These are phyloP conservation scores for Dendryphion nanum DNA, from an alignment of 2,329 filamentous ascomycete species.

Conservation along the genomic window DNA sequence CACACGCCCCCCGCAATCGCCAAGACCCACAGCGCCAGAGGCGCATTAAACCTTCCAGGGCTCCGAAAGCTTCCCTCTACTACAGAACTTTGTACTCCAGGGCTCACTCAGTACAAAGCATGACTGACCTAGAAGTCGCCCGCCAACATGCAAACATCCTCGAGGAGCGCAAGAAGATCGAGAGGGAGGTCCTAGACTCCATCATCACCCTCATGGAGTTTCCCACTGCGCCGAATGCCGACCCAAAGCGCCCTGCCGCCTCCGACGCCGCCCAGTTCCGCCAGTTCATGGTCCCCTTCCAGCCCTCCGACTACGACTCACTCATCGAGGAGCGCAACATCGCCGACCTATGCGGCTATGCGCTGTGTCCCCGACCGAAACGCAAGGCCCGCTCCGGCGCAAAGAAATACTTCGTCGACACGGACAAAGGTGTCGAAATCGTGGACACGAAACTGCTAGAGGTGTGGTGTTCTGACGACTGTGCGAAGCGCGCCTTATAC, in stretches of 20 bases:
- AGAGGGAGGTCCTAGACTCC: slow-evolving; percentile 69
- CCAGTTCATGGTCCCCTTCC: slow-evolving; percentile 67
- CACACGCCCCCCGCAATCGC: too few relatives aligned
- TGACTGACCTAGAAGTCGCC: slow-evolving; percentile 66
- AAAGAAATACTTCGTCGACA: slow-evolving; percentile 65
- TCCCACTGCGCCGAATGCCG: slow-evolving; percentile 53
- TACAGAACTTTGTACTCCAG: too few relatives aligned
- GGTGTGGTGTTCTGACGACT: slow-evolving; percentile 82
- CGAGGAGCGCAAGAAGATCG: slow-evolving; percentile 76
- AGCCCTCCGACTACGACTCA: slow-evolving; percentile 85
- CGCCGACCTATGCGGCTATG: slow-evolving; percentile 78
- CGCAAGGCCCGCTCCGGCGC: slow-evolving; percentile 50
- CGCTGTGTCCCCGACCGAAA: slow-evolving; percentile 69
- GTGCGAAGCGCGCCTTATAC: slow-evolving; percentile 77
- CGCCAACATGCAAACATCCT: slow-evolving; percentile 80
- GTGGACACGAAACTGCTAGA: slow-evolving; percentile 71
- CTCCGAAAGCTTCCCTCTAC: too few relatives aligned
- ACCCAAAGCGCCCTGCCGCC: slow-evolving; percentile 52
- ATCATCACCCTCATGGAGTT: slow-evolving; percentile 70
- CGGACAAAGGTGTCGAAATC: slow-evolving; percentile 58
- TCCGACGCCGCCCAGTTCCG: slow-evolving; percentile 67
- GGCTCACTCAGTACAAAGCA: too few relatives aligned
- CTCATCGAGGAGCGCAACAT: slow-evolving; percentile 87
- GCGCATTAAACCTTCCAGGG: too few relatives aligned
- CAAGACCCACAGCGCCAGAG: too few relatives aligned